Evolutionary conservation across 345 rosid species (phyloP), one percentile per base, ranked within the genome.

Genomic region (Populus simonii): DNA sequence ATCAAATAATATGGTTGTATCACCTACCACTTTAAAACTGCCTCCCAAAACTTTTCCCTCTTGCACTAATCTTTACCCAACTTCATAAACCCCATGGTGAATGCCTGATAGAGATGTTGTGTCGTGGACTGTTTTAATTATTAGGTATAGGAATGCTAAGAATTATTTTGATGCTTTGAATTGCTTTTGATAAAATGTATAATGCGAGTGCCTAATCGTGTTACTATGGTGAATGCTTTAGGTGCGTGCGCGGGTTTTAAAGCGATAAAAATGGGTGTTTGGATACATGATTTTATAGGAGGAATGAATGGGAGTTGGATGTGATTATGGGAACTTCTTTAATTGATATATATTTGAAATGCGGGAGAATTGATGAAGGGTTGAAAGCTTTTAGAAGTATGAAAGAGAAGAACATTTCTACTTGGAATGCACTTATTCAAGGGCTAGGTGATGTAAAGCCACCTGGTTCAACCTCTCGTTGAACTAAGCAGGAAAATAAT

Each of bases 141-240:
- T 78, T 33, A 90, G 90, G 57, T 84, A 72, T 57, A 66, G 84
- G 79, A 77, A 53, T 70, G 80, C 47, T 68, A 75, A 74, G 53
- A 80, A 69, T 65, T 86, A 79, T 72, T 85, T 36, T 47, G 87
- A 85, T 66, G 90, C 90, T 1, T 80, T 90, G 82, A 69, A 27
- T 85, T 75, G 85, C 88, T 70, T 88, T 90, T 73, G 89, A 88
- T 83, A 84, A 72, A 74, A 90, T 90, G 90, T 86, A 72, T 41
- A 80, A 80, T 75, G 82, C 85, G 1, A 51, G 84, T 80, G 82
- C 90, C 90, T 17, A 90, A 87, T 82, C 89, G 68, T 51, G 93
- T 84, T 57, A 89, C 93, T 0, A 86, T 85, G 88, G 93, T 90
- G 84, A 89, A 86, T 83, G 88, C 81, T 2, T 84, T 87, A 75